Evolutionary conservation across 305 asterid species (phyloP).

Genomic region (Caryopteris hybrid): DNA sequence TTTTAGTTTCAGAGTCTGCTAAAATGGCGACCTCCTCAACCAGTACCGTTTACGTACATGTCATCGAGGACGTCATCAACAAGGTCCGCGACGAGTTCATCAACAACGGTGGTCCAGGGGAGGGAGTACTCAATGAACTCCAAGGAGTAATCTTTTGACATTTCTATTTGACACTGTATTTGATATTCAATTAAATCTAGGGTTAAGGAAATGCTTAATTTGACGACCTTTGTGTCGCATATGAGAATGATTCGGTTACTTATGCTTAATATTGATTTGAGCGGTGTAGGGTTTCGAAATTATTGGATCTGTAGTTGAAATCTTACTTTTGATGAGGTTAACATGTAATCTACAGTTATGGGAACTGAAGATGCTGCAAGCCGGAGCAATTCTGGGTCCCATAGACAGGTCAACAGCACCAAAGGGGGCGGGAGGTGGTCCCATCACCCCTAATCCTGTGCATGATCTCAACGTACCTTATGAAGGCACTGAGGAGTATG

Average conservation of each 20-base stretch:
- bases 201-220: constrained; percentile 16
- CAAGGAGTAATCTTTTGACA: constrained; percentile 60
- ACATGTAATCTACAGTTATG: constrained; percentile 70
- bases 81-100: constrained; percentile 88
- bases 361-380: constrained; percentile 94
- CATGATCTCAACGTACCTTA: constrained; percentile 94
- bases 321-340: constrained; percentile 21
- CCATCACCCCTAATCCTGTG: constrained; percentile 55
- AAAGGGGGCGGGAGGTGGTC: constrained; percentile 50
- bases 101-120: constrained; percentile 83
- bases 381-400: constrained; percentile 81
- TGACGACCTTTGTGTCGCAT: neutral
- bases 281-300: constrained; percentile 13
- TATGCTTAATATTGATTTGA: neutral
- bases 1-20: too few relatives aligned
- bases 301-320: constrained; percentile 30
- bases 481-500: constrained; percentile 93
- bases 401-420: constrained; percentile 61
- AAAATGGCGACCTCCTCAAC: constrained; percentile 77
- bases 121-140: constrained; percentile 77
- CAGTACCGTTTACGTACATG: constrained; percentile 77
- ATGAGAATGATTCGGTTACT: neutral
- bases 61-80: constrained; percentile 86
- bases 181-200: constrained; percentile 12
- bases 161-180: neutral